Evolutionary conservation across 2,329 filamentous ascomycete genomes (phyloP).

Genomic region (Hypoxylon sp.): DNA sequence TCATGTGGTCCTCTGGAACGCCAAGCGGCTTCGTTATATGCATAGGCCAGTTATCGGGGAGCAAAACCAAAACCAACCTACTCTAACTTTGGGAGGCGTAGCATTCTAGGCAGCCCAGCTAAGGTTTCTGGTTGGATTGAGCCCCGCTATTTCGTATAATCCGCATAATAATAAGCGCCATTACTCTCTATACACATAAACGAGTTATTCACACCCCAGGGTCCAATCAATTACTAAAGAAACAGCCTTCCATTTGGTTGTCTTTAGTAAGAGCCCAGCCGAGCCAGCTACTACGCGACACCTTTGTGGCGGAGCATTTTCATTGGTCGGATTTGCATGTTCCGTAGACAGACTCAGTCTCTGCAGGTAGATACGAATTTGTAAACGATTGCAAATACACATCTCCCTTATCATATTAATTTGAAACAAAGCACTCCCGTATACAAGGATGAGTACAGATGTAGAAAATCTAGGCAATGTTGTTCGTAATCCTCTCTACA

Average conservation of each 20-base stretch:
- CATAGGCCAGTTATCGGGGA: conserved; percentile 13
- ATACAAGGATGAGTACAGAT: neutral
- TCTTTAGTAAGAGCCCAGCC: conserved; percentile 19
- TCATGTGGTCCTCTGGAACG: conserved; percentile 6
- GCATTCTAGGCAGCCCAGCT: too few species aligned
- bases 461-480: neutral
- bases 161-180: conserved; percentile 4
- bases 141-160: conserved; percentile 1
- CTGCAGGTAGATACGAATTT: conserved; percentile 9
- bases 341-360: conserved; percentile 9
- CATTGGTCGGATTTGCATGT: conserved; percentile 13
- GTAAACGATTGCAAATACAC: conserved; percentile 21
- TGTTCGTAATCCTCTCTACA: neutral
- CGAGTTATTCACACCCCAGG: conserved; percentile 16
- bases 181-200: neutral
- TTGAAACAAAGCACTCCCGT: neutral
- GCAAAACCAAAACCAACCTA: neutral
- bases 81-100: neutral
- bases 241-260: conserved; percentile 9
- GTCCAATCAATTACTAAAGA: conserved; percentile 20
- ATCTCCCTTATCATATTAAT: neutral
- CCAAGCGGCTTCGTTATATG: conserved; percentile 20
- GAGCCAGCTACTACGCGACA: neutral
- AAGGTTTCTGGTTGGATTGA: neutral
- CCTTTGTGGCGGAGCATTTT: neutral